phyloP scores from a whole-genome alignment of 352 stramenopile species.

The Pythium periplocum region DNA sequence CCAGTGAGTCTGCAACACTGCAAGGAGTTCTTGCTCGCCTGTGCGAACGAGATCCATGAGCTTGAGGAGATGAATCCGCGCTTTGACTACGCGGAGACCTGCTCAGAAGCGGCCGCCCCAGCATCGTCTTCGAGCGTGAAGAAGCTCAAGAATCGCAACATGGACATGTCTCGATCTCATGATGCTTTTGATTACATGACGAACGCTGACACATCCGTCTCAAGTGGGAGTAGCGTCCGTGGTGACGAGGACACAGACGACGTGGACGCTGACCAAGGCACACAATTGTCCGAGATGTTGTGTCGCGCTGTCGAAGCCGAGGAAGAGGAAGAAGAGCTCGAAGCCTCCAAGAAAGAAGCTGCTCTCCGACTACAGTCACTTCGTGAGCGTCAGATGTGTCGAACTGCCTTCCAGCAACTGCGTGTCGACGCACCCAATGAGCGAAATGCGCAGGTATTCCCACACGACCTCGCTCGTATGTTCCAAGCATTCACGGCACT shows the following conservation, averaged over 20 bases:
- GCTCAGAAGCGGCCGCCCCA: constrained; percentile 10
- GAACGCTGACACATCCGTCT: constrained; percentile 24
- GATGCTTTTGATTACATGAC: constrained; percentile 49
- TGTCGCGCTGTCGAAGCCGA: constrained; percentile 25
- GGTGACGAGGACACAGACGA: constrained; percentile 28
- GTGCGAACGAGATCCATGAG: constrained; percentile 78
- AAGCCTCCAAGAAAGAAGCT: neutral
- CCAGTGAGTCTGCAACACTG: constrained; percentile 42
- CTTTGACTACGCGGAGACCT: constrained; percentile 69
- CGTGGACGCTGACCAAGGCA: constrained; percentile 41
- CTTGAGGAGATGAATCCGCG: constrained; percentile 56
- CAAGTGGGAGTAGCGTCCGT: constrained; percentile 6
- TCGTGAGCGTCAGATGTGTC: constrained; percentile 8
- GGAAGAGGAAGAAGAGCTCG: constrained; percentile 13
- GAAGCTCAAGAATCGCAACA: neutral
- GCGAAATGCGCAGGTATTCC: no score
- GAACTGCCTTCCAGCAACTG: constrained; percentile 19
- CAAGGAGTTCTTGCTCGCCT: constrained; percentile 66
- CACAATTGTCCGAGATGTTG: constrained; percentile 51
- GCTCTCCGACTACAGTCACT: no score
- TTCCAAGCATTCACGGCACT: constrained; percentile 40
- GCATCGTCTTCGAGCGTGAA: neutral
- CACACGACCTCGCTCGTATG: constrained; percentile 22
- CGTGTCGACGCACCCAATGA: no score
- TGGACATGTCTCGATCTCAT: neutral